A percentile compares a stretch with the other conserved stretches of the same genome.
phyloP scores from a whole-genome alignment of 495 filamentous ascomycete species.

The Penicillium samsonianum region DNA sequence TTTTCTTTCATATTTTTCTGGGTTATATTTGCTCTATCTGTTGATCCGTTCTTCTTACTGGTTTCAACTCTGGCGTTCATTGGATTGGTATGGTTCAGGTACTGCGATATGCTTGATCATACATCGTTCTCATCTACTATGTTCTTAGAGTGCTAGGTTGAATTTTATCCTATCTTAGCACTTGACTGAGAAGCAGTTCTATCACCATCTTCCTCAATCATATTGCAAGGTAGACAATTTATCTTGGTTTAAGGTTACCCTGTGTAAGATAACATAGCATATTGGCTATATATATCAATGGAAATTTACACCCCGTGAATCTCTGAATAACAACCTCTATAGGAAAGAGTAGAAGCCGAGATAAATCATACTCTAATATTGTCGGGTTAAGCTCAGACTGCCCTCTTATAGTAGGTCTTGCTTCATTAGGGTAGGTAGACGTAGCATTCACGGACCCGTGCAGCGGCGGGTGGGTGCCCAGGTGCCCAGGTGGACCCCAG shows the following conservation, averaged over 20 bases:
- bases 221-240: neutral
- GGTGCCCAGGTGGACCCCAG: neutral
- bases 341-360: neutral
- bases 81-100: constrained; percentile 16
- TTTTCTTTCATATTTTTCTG: constrained; percentile 11
- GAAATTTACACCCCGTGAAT: neutral
- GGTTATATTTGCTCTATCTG: constrained; percentile 21
- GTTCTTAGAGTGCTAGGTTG: neutral
- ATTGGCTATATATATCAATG: neutral
- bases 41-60: constrained; percentile 10
- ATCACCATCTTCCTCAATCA: neutral
- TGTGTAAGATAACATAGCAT: neutral
- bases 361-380: neutral
- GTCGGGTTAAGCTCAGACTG: neutral
- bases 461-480: neutral
- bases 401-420: neutral
- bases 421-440: neutral
- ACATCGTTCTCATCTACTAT: constrained; percentile 8
- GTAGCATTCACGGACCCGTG: neutral
- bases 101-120: constrained; percentile 12
- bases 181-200: neutral
- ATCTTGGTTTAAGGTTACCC: neutral
- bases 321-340: neutral
- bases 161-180: constrained; percentile 13
- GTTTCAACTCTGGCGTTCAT: constrained; percentile 22